phyloP scores from a whole-genome alignment of 176 grass and related monocot species.

The Rhynchospora breviuscula region DNA sequence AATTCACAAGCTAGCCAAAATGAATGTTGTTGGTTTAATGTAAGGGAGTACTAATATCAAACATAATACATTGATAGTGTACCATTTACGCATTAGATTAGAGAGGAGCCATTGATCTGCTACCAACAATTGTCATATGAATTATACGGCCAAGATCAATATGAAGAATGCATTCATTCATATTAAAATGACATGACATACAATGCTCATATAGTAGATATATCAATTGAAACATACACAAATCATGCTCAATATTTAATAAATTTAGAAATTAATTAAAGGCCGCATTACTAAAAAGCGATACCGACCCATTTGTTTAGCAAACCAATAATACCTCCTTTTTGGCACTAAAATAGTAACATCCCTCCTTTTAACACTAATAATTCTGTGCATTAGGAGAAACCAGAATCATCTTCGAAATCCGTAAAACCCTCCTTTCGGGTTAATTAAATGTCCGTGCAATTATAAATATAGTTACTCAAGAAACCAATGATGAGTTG shows the following conservation, averaged over 20 bases:
- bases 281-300: background rate
- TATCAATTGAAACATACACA: background rate
- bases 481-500: slow-evolving; percentile 12
- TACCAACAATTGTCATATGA: background rate
- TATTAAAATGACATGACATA: background rate
- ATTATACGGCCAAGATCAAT: background rate
- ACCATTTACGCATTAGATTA: background rate
- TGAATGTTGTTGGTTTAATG: background rate
- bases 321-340: background rate
- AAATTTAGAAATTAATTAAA: background rate
- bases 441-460: background rate
- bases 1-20: background rate
- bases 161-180: background rate
- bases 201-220: background rate
- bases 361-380: background rate
- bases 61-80: background rate
- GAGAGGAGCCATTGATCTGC: background rate
- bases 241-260: background rate
- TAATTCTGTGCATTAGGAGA: slow-evolving; percentile 13
- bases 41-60: background rate
- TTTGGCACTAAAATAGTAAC: background rate
- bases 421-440: background rate
- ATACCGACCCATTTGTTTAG: background rate
- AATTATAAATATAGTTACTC: background rate
- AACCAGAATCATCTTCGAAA: slow-evolving; percentile 18